Evolutionary conservation across 225 moss, liverwort and hornwort genomes (phyloP).

Genomic region (Ulota crispa): DNA sequence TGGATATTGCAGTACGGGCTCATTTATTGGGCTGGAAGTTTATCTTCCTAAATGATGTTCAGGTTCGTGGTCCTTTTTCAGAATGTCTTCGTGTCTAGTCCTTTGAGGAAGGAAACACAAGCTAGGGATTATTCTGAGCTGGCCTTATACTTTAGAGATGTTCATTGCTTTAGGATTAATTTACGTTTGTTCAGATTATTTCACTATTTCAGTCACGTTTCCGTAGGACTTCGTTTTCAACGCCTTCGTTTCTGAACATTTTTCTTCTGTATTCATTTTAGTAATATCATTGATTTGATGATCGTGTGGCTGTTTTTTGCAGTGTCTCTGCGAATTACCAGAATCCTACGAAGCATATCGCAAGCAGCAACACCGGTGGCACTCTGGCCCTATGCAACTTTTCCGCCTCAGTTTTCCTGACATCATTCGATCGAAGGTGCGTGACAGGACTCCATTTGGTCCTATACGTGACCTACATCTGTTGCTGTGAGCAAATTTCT

Average conservation of each 20-base stretch:
- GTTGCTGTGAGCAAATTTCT: constrained; percentile 10
- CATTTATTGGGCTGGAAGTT: constrained; percentile 62
- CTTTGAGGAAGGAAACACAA: not conserved
- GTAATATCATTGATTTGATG: not conserved
- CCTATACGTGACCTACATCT: not conserved
- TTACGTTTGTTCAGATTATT: not conserved
- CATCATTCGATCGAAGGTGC: constrained; percentile 49
- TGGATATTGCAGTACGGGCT: constrained; percentile 62
- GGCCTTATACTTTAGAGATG: not conserved
- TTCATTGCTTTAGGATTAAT: not conserved
- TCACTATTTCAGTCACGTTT: not conserved
- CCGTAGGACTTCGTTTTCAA: not conserved
- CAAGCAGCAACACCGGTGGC: constrained; percentile 68
- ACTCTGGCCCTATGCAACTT: constrained; percentile 70
- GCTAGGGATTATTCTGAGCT: not conserved
- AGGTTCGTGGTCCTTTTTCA: constrained; percentile 30
- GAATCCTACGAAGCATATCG: constrained; percentile 63
- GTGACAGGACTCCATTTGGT: constrained; percentile 2
- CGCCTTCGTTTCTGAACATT: not conserved
- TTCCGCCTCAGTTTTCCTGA: constrained; percentile 62
- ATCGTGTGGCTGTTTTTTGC: constrained; percentile 7
- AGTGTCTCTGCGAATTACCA: constrained; percentile 63
- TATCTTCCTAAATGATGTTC: constrained; percentile 57
- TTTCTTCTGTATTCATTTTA: not conserved
- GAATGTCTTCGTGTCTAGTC: not conserved